Conservation (phyloP, 2,329 filamentous ascomycete genomes). For the Cladophialophora chaetospira region DNA sequence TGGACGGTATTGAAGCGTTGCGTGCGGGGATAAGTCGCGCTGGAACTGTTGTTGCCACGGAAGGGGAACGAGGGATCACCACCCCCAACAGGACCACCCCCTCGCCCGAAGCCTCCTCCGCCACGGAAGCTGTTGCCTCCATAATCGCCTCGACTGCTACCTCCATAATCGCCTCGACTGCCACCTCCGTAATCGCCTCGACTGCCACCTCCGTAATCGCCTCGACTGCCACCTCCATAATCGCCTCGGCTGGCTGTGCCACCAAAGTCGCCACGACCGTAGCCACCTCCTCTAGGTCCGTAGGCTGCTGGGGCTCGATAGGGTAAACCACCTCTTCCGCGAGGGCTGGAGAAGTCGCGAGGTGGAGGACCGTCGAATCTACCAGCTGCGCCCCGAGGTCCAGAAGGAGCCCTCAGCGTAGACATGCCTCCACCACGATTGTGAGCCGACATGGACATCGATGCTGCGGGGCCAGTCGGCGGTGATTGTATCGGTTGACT, state of each 20-base stretch:
- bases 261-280: slow-evolving; percentile 24
- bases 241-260: slow-evolving; percentile 10
- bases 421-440: slow-evolving; percentile 45
- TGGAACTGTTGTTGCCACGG: slow-evolving; percentile 41
- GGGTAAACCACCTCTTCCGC: slow-evolving; percentile 33
- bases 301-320: slow-evolving; percentile 39
- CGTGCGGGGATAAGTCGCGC: slow-evolving; percentile 41
- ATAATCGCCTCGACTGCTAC: slow-evolving; percentile 10
- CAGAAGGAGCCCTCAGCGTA: slow-evolving; percentile 50
- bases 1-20: slow-evolving; percentile 42
- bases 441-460: slow-evolving; percentile 40
- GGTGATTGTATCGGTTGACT: slow-evolving; percentile 35
- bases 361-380: slow-evolving; percentile 34
- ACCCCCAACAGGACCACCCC: slow-evolving; percentile 19
- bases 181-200: slow-evolving; percentile 9
- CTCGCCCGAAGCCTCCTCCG: slow-evolving; percentile 2
- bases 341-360: slow-evolving; percentile 37
- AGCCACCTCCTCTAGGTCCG: slow-evolving; percentile 37
- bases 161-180: slow-evolving; percentile 20
- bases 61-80: slow-evolving; percentile 38
- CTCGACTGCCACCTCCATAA: slow-evolving; percentile 5
- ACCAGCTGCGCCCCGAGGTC: slow-evolving; percentile 46
- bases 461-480: slow-evolving; percentile 43
- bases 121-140: not conserved
- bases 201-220: too few relatives aligned